Percentiles rank a stretch among this genome's conserved stretches.
Conservation (phyloP, 305 asterid genomes). For the Solanum hybrid region DNA sequence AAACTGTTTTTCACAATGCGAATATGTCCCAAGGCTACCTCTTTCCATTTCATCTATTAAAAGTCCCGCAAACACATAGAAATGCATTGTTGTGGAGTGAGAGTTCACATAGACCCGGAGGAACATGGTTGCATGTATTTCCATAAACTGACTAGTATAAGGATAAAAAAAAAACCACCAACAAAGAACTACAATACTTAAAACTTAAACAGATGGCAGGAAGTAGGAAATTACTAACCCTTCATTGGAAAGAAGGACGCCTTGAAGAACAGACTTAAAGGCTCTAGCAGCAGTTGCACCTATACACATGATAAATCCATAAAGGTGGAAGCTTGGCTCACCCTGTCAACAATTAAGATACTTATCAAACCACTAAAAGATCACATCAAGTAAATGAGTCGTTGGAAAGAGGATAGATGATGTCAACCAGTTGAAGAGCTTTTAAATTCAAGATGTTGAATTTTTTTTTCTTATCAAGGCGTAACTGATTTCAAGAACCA, state of each 20-base stretch:
- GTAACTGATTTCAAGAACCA: background rate
- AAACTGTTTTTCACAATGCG: background rate
- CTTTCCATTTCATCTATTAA: background rate
- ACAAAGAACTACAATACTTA: background rate
- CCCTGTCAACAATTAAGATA: constrained; percentile 47
- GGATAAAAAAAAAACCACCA: background rate
- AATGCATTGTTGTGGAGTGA: background rate
- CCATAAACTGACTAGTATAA: background rate
- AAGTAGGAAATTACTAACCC: constrained; percentile 36
- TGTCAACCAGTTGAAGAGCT: background rate
- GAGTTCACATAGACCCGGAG: background rate
- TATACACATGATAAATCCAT: constrained; percentile 85
- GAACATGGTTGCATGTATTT: background rate
- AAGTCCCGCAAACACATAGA: background rate
- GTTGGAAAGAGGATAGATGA: background rate
- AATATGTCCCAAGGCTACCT: background rate
- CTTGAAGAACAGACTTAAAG: constrained; percentile 93
- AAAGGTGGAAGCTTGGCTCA: constrained; percentile 87
- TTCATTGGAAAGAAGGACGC: constrained; percentile 79
- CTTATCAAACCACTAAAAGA: background rate
- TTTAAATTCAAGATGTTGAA: background rate
- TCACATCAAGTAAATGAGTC: background rate
- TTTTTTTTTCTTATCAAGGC: background rate
- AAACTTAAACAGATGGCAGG: background rate
- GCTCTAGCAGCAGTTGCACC: constrained; percentile 97